Percentiles rank a stretch among this genome's conserved stretches.
Evolutionary conservation across 352 stramenopile species (phyloP).

Genomic region (Elongisporangium undulatum): DNA sequence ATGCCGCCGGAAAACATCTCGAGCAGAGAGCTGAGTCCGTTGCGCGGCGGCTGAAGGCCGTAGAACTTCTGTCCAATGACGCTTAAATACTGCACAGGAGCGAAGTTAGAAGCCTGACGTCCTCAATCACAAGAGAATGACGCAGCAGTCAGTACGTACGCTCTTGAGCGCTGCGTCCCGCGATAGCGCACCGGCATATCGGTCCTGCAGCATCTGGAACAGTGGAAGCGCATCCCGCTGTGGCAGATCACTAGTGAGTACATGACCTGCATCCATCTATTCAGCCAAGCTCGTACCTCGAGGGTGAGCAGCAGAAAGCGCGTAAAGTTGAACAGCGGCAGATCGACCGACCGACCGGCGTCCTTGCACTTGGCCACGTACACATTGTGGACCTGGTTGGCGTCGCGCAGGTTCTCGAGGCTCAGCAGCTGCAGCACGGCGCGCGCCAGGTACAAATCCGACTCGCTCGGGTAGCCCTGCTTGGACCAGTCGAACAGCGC

Average conservation of each 20-base stretch:
- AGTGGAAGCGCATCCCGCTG: slow-evolving; percentile 80
- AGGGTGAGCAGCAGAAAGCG: slow-evolving; percentile 82
- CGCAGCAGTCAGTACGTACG: slow-evolving; percentile 32
- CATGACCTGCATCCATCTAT: not conserved
- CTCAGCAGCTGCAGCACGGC: slow-evolving; percentile 76
- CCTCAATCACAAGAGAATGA: not conserved
- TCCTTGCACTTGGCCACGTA: slow-evolving; percentile 53
- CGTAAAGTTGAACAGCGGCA: slow-evolving; percentile 83
- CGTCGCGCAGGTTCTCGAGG: slow-evolving; percentile 84
- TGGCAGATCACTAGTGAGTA: slow-evolving; percentile 1
- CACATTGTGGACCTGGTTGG: slow-evolving; percentile 71
- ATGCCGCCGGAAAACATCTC: slow-evolving; percentile 85
- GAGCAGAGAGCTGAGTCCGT: slow-evolving; percentile 73
- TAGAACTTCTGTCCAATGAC: slow-evolving; percentile 87
- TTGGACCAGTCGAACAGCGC: slow-evolving; percentile 74
- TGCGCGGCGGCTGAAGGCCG: slow-evolving; percentile 71
- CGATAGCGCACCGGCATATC: slow-evolving; percentile 66
- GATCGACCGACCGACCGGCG: slow-evolving; percentile 35
- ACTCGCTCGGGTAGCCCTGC: slow-evolving; percentile 73
- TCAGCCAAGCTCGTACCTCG: slow-evolving; percentile 37
- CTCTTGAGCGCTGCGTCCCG: slow-evolving; percentile 73
- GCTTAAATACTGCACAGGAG: slow-evolving; percentile 62
- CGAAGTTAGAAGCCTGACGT: not conserved
- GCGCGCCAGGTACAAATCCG: slow-evolving; percentile 74
- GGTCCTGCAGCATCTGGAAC: slow-evolving; percentile 86